A percentile compares a stretch with the other conserved stretches of the same genome.
These are phyloP conservation scores for Penicillium cataractarum DNA, from an alignment of 495 filamentous ascomycete genomes.

Conservation along the genomic window DNA sequence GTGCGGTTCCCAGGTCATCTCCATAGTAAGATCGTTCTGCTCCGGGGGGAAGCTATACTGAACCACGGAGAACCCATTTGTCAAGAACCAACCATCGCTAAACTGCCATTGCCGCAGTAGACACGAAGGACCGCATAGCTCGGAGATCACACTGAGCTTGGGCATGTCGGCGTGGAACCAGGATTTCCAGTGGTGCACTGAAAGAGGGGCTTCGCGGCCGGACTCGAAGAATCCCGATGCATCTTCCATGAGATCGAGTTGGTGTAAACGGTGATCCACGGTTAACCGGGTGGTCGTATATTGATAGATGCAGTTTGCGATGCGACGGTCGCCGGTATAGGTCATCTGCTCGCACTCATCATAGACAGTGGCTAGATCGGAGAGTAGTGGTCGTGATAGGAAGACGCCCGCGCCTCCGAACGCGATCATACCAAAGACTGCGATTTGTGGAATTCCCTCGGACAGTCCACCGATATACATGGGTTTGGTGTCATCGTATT, in stretches of 20 bases:
- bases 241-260: conserved; percentile 56
- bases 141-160: conserved; percentile 50
- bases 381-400: conserved; percentile 54
- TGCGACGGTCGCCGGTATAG: conserved; percentile 50
- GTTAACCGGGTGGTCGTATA: conserved; percentile 54
- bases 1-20: conserved; percentile 51
- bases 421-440: conserved; percentile 53
- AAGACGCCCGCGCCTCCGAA: conserved; percentile 66
- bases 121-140: conserved; percentile 59
- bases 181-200: conserved; percentile 63
- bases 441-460: conserved; percentile 55
- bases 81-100: conserved; percentile 57
- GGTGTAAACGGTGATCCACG: conserved; percentile 54
- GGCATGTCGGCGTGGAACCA: conserved; percentile 58
- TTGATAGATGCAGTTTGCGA: conserved; percentile 56
- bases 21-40: conserved; percentile 41
- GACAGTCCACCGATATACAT: conserved; percentile 61
- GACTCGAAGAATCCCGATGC: conserved; percentile 60
- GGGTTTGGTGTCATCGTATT: conserved; percentile 50
- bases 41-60: conserved; percentile 48
- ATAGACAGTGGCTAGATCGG: conserved; percentile 39
- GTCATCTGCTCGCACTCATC: conserved; percentile 45
- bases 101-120: conserved; percentile 62
- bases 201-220: conserved; percentile 51
- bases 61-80: conserved; percentile 59